Percentiles rank a stretch among this genome's conserved stretches.
phyloP scores from a whole-genome alignment of 2,329 filamentous ascomycete genomes.

The Lecanoromycetidae sp. region DNA sequence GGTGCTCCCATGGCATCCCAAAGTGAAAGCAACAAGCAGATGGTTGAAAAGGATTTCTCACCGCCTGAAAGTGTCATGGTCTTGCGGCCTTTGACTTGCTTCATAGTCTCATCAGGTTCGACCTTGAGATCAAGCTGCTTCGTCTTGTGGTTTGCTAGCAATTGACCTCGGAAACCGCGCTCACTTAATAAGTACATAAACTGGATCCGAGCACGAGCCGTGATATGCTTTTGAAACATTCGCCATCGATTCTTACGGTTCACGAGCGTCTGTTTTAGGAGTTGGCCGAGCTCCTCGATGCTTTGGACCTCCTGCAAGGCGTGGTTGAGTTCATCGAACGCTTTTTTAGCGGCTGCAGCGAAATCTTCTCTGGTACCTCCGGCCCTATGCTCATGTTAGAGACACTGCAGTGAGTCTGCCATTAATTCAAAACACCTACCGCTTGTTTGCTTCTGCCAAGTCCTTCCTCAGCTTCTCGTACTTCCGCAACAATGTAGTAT shows the following conservation, averaged over 20 bases:
- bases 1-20: constrained; percentile 88
- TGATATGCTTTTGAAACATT: constrained; percentile 72
- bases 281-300: constrained; percentile 25
- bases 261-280: constrained; percentile 48
- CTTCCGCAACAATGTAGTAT: constrained; percentile 38
- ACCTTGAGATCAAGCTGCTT: constrained; percentile 64
- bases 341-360: constrained; percentile 33
- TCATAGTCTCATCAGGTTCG: constrained; percentile 57
- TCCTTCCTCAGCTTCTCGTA: constrained; percentile 44
- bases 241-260: constrained; percentile 65
- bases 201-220: constrained; percentile 68
- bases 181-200: constrained; percentile 85
- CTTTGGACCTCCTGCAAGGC: constrained; percentile 30
- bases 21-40: constrained; percentile 72
- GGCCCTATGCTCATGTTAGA: constrained; percentile 27
- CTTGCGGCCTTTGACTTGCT: constrained; percentile 58
- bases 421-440: constrained; percentile 25
- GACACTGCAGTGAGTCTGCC: neutral
- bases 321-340: constrained; percentile 27
- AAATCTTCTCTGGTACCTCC: constrained; percentile 57
- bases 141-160: constrained; percentile 64
- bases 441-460: constrained; percentile 44
- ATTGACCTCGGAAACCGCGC: constrained; percentile 71
- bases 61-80: constrained; percentile 90
- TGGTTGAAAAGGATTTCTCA: constrained; percentile 95